Percentiles rank a stretch among this genome's conserved stretches.
Conservation (phyloP, 805 yeast species). For the Pichia thaimueangensis region DNA sequence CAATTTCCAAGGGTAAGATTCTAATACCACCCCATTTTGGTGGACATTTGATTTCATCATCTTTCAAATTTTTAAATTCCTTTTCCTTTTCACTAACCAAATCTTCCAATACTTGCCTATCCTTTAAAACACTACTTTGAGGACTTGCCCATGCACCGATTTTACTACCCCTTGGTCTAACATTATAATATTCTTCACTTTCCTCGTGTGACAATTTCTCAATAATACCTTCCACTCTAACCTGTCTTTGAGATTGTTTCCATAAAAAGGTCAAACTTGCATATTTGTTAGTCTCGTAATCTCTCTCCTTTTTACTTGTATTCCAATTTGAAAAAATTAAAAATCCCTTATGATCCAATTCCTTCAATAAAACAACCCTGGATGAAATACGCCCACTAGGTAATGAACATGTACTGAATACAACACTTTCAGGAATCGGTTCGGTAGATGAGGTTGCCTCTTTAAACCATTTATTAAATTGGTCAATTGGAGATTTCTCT, state of each 20-base stretch:
- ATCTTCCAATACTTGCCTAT: constrained; percentile 58
- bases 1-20: constrained; percentile 81
- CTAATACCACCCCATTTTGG: constrained; percentile 95
- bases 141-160: constrained; percentile 98
- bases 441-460: constrained; percentile 58
- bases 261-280: constrained; percentile 89
- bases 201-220: constrained; percentile 70
- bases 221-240: constrained; percentile 82
- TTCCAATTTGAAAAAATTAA: constrained; percentile 90
- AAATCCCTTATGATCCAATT: constrained; percentile 79
- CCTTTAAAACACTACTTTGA: constrained; percentile 57
- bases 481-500: constrained; percentile 56
- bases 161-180: constrained; percentile 88
- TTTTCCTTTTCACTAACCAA: constrained; percentile 41
- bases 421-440: constrained; percentile 74
- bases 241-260: constrained; percentile 87
- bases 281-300: constrained; percentile 62
- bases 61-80: constrained; percentile 48
- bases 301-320: constrained; percentile 72
- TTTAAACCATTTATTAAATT: constrained; percentile 80
- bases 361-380: constrained; percentile 81
- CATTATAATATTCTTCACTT: constrained; percentile 68
- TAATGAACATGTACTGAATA: constrained; percentile 79
- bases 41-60: constrained; percentile 78
- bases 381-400: constrained; percentile 90